Conservation (phyloP, 1,284 basidiomycete species). For the Malassezia arunalokei region DNA sequence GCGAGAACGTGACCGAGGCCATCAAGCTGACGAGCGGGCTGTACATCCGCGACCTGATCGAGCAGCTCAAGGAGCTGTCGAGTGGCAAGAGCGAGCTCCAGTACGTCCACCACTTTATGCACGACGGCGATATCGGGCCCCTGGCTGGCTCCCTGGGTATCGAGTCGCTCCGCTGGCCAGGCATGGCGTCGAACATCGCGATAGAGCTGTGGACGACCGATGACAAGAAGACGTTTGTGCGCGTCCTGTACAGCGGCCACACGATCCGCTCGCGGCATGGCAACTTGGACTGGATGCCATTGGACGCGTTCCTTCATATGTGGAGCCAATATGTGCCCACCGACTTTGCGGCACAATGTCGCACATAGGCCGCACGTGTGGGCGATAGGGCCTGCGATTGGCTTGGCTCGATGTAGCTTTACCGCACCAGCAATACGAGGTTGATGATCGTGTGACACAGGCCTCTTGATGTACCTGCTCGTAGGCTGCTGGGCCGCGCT, state of each 20-base stretch:
- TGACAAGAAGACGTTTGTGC: not conserved
- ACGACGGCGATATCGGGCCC: conserved; percentile 10
- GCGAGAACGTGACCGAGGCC: conserved; percentile 9
- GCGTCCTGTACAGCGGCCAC: conserved; percentile 7
- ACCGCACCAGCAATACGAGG: no score
- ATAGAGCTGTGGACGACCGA: conserved; percentile 7
- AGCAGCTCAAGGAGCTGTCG: conserved; percentile 1
- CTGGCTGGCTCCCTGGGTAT: conserved; percentile 11
- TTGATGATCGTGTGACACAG: no score
- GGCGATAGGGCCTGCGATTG: no score
- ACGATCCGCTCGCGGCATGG: conserved; percentile 7
- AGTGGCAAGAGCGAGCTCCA: not conserved
- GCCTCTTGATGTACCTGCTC: no score
- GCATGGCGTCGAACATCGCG: conserved; percentile 13
- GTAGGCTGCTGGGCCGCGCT: no score
- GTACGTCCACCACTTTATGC: conserved; percentile 13
- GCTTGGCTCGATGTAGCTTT: no score
- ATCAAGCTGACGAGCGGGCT: conserved; percentile 12
- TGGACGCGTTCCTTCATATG: not conserved
- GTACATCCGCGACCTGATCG: conserved; percentile 4
- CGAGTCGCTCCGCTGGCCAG: conserved; percentile 10
- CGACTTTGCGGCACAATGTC: conserved; percentile 4
- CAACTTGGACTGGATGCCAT: conserved; percentile 8
- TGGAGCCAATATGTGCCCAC: conserved; percentile 6
- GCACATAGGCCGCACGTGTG: no score